Conservation (phyloP, 176 grass and related monocot species). For the Triticum dicoccoides region DNA sequence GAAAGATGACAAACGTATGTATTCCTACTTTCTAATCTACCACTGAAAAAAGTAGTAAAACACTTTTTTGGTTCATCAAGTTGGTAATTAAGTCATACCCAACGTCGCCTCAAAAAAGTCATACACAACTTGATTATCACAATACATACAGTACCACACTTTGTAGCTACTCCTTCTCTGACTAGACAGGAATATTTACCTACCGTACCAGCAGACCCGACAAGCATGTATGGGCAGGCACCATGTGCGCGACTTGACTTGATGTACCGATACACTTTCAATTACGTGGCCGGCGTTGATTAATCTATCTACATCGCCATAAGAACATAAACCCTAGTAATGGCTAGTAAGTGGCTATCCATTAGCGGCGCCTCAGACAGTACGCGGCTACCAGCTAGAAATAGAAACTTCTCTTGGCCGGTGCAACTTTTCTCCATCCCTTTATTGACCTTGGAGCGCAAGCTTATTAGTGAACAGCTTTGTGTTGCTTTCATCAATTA, state of each 20-base stretch:
- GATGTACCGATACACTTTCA: background rate
- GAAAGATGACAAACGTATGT: background rate
- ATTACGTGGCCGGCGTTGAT: background rate
- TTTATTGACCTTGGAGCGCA: constrained; percentile 28
- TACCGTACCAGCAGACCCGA: background rate
- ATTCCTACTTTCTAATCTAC: background rate
- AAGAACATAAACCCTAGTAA: background rate
- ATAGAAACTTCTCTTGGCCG: constrained; percentile 18
- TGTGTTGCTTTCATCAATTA: background rate
- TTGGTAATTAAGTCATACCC: background rate
- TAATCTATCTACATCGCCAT: background rate
- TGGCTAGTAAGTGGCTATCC: background rate
- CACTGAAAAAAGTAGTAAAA: background rate
- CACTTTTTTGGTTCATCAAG: background rate
- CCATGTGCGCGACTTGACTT: background rate
- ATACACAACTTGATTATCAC: background rate
- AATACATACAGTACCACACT: background rate
- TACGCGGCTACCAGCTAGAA: constrained; percentile 4
- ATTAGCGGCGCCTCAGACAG: constrained; percentile 24
- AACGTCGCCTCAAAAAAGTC: too few species aligned
- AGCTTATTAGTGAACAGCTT: background rate
- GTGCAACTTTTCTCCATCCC: background rate
- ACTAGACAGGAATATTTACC: background rate
- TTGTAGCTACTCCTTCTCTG: background rate
- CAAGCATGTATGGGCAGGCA: background rate